These are phyloP conservation scores for Leccinum boreale DNA, from an alignment of 768 basidiomycete species.

Conservation along the genomic window DNA sequence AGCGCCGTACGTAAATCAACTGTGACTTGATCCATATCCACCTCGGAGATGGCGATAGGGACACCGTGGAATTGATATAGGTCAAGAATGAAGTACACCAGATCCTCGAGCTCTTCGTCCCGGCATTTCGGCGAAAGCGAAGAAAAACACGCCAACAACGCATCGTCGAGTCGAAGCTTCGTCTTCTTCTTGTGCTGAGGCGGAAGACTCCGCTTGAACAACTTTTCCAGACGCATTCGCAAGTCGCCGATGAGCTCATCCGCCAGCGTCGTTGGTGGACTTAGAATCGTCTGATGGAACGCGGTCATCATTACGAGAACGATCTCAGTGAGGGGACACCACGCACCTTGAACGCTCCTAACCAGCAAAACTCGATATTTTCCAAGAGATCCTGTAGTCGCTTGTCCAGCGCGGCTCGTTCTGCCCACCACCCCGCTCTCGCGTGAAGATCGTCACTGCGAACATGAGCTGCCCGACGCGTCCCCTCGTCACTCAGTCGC, in stretches of 20 bases:
- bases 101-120: conserved; percentile 94
- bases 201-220: conserved; percentile 65
- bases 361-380: conserved; percentile 94
- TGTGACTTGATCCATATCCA: conserved; percentile 88
- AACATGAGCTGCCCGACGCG: conserved; percentile 68
- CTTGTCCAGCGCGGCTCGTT: conserved; percentile 69
- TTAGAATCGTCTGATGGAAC: conserved; percentile 53
- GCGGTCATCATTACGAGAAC: not conserved
- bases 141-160: conserved; percentile 83
- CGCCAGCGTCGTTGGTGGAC: conserved; percentile 41
- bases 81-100: conserved; percentile 91
- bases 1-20: conserved; percentile 77
- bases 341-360: conserved; percentile 93
- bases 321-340: not conserved
- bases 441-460: conserved; percentile 64
- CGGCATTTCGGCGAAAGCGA: conserved; percentile 76
- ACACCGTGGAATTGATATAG: conserved; percentile 92
- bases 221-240: conserved; percentile 64
- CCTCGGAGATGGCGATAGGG: conserved; percentile 83
- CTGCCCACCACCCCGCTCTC: conserved; percentile 82
- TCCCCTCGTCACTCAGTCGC: conserved; percentile 69
- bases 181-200: conserved; percentile 59
- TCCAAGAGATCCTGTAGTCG: conserved; percentile 71
- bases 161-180: conserved; percentile 62
- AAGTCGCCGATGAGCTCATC: conserved; percentile 52